Evolutionary conservation across 2,329 filamentous ascomycete species (phyloP), one percentile per base, ranked within the genome.

Genomic region (Botryotinia narcissicola): DNA sequence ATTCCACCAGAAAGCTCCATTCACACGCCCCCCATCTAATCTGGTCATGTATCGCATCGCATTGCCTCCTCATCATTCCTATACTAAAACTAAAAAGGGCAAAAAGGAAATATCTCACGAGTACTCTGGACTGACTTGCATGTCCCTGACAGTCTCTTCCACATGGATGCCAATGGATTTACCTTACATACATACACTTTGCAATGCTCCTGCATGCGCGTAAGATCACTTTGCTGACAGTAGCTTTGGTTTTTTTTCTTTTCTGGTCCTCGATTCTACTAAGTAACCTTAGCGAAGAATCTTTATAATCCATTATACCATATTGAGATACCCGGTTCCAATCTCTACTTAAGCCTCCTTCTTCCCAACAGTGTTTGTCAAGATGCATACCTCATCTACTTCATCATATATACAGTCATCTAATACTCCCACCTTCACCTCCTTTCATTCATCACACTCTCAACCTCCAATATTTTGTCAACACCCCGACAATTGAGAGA

Each of bases 341-440:
- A 70, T 73, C n/a, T 73, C 71, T 74, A 74, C 67, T 73, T 74
- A 74, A 74, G 73, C 54, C 59, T 73, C 61, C 66, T 48, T 44
- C 63, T 61, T 51, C 71, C 71, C 70, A 59, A 66, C 40, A 46
- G 60, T 71, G 35, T 57, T 70, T 73, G 54, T n/a, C 22, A 51
- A 68, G 35, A 48, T 51, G 46, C 70, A 54, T 57, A 20, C 29
- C 32, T 54, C 14, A 42, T 32, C 44, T 59, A 44, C 62, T 68
- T 67, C 32, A 46, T 57, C 20, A 48, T n/a, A 59, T 54, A 72
- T 72, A 48, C 37, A 51, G 40, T 57, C 29, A 25, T 63, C 29
- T 16, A 42, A 37, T 60, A 37, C 22, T 12, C 22, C 42, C 37
- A 40, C 64, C 69, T 51, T 32, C 48, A 37, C 22, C 32, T 71